Base-by-base conservation (phyloP, 2,329 filamentous ascomycete genomes). In the Microsporum ferrugineum region DNA sequence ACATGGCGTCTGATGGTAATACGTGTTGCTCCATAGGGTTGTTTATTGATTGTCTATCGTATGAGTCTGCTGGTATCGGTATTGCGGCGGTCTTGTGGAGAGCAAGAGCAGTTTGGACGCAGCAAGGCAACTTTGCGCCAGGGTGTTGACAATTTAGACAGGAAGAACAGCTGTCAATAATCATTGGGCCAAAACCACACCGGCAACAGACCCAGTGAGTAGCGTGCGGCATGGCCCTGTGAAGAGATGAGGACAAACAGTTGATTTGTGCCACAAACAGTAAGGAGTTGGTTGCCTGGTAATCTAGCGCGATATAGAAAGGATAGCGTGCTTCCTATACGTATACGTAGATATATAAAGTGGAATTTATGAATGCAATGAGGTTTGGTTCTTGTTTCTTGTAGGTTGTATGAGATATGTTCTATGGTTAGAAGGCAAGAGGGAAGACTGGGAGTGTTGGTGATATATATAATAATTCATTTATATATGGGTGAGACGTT, bases 171-270 rank as follows among this genome's bases (percentile, higher is more conserved):
- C 69, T 63, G 5, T 47, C 61, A 2, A 65, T 49, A 47, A 67
- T 66, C 66, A 70, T 68, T 60, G 72, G 72, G 31, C 72, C 72
- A 57, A 68, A 69, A 36, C 61, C 59, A 65, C 72, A 75, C 3
- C 63, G 49, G 56, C 71, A 73, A 64, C 72, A 75, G 61, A 69
- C 70, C 72, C 72, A 75, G 29, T 69, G 58, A 10, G 63, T 63
- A 36, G 66, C 56, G 66, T 67, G 68, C 12, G 63, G 64, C 66
- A 67, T 66, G 51, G 51, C 51, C 51, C 51, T 55, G 14, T n/a
- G 29, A 23, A 34, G 7, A 34, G 51, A 23, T 34, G 33, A 36
- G 31, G 31, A 14, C n/a, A 23, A 17, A 17, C 33, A 36, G 31
- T 55, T 14, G 31, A 55, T 29, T 55, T 31, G 51, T 33, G 12